A percentile compares a stretch with the other conserved stretches of the same genome.
Evolutionary conservation across 805 yeast species (phyloP).

Genomic region (Wickerhamomyces hampshirensis): DNA sequence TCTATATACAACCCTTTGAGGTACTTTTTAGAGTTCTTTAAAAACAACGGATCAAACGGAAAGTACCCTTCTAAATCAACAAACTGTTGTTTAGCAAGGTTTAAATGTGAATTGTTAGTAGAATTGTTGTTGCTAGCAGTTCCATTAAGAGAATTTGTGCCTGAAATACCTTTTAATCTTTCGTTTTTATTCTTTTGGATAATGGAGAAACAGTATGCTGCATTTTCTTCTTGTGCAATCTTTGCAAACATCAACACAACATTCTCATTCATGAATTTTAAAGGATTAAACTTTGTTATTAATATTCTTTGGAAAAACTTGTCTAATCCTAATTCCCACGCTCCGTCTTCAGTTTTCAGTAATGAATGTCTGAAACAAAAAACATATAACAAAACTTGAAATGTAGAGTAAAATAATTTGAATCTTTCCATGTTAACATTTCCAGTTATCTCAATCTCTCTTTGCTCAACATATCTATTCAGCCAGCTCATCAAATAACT

Average conservation of each 20-base stretch:
- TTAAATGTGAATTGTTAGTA: conserved; percentile 32
- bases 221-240: conserved; percentile 82
- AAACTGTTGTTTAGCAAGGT: conserved; percentile 71
- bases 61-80: conserved; percentile 90
- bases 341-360: conserved; percentile 38
- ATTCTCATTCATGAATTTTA: conserved; percentile 88
- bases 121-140: conserved; percentile 9
- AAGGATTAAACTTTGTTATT: conserved; percentile 86
- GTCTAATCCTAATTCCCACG: conserved; percentile 80
- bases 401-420: conserved; percentile 82
- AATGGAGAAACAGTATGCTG: conserved; percentile 89
- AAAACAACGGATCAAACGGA: conserved; percentile 89
- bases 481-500: conserved; percentile 82
- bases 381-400: conserved; percentile 85
- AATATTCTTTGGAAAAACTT: conserved; percentile 83
- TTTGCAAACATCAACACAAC: conserved; percentile 93
- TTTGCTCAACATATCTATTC: conserved; percentile 70
- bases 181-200: conserved; percentile 79
- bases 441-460: conserved; percentile 76
- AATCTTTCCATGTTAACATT: conserved; percentile 83
- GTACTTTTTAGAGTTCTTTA: conserved; percentile 53
- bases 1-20: conserved; percentile 63
- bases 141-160: conserved; percentile 12
- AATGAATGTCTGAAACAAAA: conserved; percentile 80
- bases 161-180: conserved; percentile 38